These are phyloP conservation scores for Niebla homalea DNA, from an alignment of 495 filamentous ascomycete species.

Conservation along the genomic window DNA sequence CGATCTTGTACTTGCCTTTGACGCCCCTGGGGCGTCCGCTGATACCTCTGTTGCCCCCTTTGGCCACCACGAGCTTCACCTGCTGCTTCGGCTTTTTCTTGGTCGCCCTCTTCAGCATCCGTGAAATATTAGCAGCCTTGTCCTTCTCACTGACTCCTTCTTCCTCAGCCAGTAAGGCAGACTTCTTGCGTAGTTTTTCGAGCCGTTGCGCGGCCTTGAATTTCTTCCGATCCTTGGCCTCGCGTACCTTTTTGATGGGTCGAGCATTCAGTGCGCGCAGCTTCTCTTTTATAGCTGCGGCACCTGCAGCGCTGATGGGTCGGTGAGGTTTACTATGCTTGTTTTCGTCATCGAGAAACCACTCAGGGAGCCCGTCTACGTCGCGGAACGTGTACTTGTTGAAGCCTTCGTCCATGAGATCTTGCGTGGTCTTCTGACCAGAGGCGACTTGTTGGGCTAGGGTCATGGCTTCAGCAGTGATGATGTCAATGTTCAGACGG, in stretches of 20 bases:
- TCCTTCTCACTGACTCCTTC: constrained; percentile 89
- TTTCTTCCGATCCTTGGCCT: constrained; percentile 93
- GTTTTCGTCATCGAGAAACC: constrained; percentile 90
- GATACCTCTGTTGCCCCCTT: constrained; percentile 72
- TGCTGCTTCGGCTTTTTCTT: constrained; percentile 77
- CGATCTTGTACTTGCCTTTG: constrained; percentile 98
- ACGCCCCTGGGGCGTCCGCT: constrained; percentile 68
- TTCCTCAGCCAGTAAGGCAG: constrained; percentile 69
- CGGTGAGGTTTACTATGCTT: constrained; percentile 72
- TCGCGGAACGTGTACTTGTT: constrained; percentile 88
- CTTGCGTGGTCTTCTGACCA: constrained; percentile 62
- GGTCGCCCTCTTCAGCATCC: constrained; percentile 64
- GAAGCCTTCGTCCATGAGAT: constrained; percentile 81
- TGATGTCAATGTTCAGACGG: constrained; percentile 82
- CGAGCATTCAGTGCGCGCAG: constrained; percentile 84
- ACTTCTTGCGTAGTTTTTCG: constrained; percentile 94
- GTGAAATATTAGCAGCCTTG: constrained; percentile 73
- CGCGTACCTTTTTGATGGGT: constrained; percentile 97
- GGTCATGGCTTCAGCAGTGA: constrained; percentile 97
- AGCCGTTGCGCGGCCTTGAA: constrained; percentile 80
- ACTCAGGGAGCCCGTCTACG: constrained; percentile 84
- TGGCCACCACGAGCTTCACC: constrained; percentile 82
- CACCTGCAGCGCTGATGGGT: constrained; percentile 80
- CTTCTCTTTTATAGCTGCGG: constrained; percentile 91
- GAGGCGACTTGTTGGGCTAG: constrained; percentile 86